Conservation (phyloP, 805 yeast species). For the Teunomyces stri region DNA sequence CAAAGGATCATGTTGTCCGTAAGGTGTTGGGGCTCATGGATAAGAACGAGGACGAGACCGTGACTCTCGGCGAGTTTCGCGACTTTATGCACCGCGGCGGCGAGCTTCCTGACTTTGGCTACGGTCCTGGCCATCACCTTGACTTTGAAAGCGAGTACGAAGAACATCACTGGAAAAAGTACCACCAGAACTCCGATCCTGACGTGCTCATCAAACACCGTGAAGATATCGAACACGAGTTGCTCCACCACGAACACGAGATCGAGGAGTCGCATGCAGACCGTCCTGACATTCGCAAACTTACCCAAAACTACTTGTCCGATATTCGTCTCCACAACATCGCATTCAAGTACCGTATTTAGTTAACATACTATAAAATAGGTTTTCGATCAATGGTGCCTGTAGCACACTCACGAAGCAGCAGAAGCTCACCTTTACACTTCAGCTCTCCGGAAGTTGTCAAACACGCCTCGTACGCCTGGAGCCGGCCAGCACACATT, state of each 20-base stretch:
- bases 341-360: slow-evolving; percentile 25
- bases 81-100: slow-evolving; percentile 60
- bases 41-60: slow-evolving; percentile 59
- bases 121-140: slow-evolving; percentile 92
- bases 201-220: slow-evolving; percentile 76
- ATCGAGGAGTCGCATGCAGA: slow-evolving; percentile 54
- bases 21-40: slow-evolving; percentile 63
- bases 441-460: slow-evolving; percentile 42
- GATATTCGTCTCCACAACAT: slow-evolving; percentile 30
- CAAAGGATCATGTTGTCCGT: slow-evolving; percentile 52
- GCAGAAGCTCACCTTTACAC: slow-evolving; percentile 53
- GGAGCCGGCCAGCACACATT: slow-evolving; percentile 56
- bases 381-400: slow-evolving; percentile 25
- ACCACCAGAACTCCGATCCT: slow-evolving; percentile 75
- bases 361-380: not conserved
- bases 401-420: slow-evolving; percentile 65
- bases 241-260: slow-evolving; percentile 82
- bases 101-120: slow-evolving; percentile 85
- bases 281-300: slow-evolving; percentile 25
- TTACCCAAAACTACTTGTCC: slow-evolving; percentile 29
- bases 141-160: slow-evolving; percentile 94
- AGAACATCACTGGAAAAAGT: slow-evolving; percentile 89
- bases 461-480: slow-evolving; percentile 66
- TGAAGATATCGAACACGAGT: slow-evolving; percentile 87
- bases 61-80: slow-evolving; percentile 70